Conservation (phyloP, 73 alveolate species). For the Tetrahymena malaccensis region DNA sequence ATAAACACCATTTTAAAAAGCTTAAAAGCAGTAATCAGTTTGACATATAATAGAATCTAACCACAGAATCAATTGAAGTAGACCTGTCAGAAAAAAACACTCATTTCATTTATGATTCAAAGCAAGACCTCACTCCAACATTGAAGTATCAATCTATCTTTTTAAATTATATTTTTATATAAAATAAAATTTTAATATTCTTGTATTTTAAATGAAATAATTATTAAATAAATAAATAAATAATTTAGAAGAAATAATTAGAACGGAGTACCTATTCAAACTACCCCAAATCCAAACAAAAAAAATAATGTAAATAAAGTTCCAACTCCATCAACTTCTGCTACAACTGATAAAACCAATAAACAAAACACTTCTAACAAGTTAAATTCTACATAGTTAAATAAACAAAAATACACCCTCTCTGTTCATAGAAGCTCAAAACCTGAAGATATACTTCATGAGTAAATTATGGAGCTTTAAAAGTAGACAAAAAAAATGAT, state of each 20-base stretch:
- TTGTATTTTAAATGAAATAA: too few species aligned
- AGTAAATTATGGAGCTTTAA: background rate
- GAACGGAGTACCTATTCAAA: background rate
- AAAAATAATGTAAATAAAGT: too few species aligned
- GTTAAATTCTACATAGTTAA: background rate
- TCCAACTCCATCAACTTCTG: background rate
- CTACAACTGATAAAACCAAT: background rate
- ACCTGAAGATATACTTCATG: background rate
- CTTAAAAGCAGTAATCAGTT: background rate
- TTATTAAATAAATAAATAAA: too few species aligned
- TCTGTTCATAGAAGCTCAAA: background rate
- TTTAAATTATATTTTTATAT: too few species aligned
- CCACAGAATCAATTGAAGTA: background rate
- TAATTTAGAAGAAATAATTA: background rate
- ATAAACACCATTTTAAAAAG: background rate
- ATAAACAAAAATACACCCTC: background rate
- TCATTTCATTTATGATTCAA: background rate
- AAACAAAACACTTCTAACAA: background rate
- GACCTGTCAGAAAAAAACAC: background rate
- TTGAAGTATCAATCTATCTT: background rate
- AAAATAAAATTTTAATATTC: too few species aligned
- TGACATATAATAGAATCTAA: background rate
- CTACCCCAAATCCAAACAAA: background rate
- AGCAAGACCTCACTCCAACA: background rate
- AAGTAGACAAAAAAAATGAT: background rate